Base-by-base conservation (phyloP, 495 filamentous ascomycete species). In the Penicillium simplicissimum region DNA sequence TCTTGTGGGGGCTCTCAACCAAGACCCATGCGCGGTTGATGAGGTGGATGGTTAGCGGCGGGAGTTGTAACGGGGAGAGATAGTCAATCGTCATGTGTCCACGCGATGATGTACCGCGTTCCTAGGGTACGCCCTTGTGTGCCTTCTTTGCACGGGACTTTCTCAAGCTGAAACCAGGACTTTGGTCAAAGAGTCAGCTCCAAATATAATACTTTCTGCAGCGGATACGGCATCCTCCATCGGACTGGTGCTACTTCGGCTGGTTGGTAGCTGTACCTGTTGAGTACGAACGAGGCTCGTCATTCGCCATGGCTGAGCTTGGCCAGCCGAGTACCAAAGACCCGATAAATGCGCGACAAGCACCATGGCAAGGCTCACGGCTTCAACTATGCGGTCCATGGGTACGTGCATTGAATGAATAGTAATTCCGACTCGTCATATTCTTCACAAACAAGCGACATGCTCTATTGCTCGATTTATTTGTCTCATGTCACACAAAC, bases 21-120 rank as follows among this genome's bases (percentile, higher is more conserved):
- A 66, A 75, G 55, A 61, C 67, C 71, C 75, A 76, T 53, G 33
- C 51, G 78, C 57, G 64, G 62, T 61, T 61, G 60, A 60, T 47
- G 55, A 56, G 42, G 35, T 48, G 58, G 52, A n/a, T 42, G 43
- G 42, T 56, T 63, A 57, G 55, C 23, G 60, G 65, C 55, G 58
- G 67, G 59, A 59, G 62, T 62, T 65, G 60, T 31, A 43, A 52
- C 57, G 63, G 68, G n/a, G 66, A 71, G 61, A 58, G 33, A 52
- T 28, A 8, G 1, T 8, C 14, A 60, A 63, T n/a, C n/a, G n/a
- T n/a, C n/a, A n/a, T n/a, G n/a, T n/a, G n/a, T n/a, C n/a, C n/a
- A 73, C 72, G 74, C 74, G 75, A 74, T 70, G 68, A 67, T 67
- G 73, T 75, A 74, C 75, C 74, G 74, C 67, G 71, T 72, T 72